Evolutionary conservation across 306 rosid genomes (phyloP), one percentile per base, ranked within the genome.

Genomic region (Cajanus cajan): DNA sequence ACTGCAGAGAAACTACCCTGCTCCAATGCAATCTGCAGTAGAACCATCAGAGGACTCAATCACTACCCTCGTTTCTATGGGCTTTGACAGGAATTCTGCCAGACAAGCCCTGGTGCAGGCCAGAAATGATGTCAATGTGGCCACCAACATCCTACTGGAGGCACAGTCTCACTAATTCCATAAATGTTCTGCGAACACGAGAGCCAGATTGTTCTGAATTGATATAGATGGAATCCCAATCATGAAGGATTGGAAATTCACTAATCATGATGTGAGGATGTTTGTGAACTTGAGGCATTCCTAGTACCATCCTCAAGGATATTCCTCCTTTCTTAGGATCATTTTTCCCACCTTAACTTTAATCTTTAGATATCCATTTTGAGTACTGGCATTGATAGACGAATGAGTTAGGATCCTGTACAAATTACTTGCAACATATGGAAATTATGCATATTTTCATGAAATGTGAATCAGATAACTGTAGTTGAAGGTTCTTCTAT

Each of bases 91-190:
- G 82, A 83, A 84, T 82, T 83, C 92, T n/a, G 99, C 98, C 13
- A 88, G 97, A 82, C 99, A 96, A 84, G 99, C 99, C 5, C 88
- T 96, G 25, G 88, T 89, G 88, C 99, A 88, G 67, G 98, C 99
- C 12, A 83, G 97, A 86, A 96, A 96, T 34, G 98, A 96, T 10
- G 85, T 96, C 81, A 93, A 89, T 83, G 77, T 87, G 78, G 99
- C 99, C 4, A 93, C 99, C n/a, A 90, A 91, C 88, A 96, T 96
- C 76, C 98, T 96, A 68, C 87, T 96, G 5, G 96, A 96, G 85
- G 88, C 94, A 22, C 97, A 96, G 75, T 65, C 93, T 15, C 97
- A 88, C 87, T 91, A 84, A 87, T 68, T 74, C 28, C 22, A 19
- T 47, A 4, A 28, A 59, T 47, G 24, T 55, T 79, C 61, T 28